Conservation (phyloP, 495 filamentous ascomycete genomes). For the Aspergillus avenaceus region DNA sequence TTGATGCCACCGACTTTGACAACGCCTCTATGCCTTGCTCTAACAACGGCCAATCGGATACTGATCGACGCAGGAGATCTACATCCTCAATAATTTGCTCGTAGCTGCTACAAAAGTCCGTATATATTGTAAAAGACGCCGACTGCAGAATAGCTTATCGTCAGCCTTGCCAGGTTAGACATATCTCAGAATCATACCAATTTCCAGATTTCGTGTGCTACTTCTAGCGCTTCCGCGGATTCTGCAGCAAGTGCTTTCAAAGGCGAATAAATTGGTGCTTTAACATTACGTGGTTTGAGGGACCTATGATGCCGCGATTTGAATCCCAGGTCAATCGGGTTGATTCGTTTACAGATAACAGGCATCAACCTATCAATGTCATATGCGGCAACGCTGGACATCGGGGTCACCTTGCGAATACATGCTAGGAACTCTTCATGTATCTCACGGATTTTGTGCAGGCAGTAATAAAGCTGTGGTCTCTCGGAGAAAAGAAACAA, state of each 20-base stretch:
- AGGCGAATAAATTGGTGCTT: conserved; percentile 22
- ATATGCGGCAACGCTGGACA: conserved; percentile 19
- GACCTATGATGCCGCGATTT: conserved; percentile 28
- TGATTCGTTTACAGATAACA: conserved; percentile 17
- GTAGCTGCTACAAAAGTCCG: conserved; percentile 84
- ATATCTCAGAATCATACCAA: conserved; percentile 48
- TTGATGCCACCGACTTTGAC: conserved; percentile 68
- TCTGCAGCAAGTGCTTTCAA: conserved; percentile 54
- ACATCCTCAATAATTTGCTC: conserved; percentile 77
- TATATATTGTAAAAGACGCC: conserved; percentile 76
- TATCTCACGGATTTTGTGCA: conserved; percentile 38
- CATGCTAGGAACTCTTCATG: conserved; percentile 40
- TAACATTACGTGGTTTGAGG: conserved; percentile 25
- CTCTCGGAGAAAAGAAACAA: conserved; percentile 32
- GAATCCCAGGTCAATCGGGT: conserved; percentile 24
- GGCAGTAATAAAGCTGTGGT: conserved; percentile 40
- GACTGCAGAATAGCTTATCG: conserved; percentile 49
- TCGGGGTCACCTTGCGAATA: conserved; percentile 28
- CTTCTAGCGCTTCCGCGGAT: conserved; percentile 64
- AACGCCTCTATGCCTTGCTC: conserved; percentile 87
- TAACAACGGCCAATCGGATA: conserved; percentile 74
- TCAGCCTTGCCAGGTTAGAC: not conserved
- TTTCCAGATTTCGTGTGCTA: conserved; percentile 73
- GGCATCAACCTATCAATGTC: conserved; percentile 18
- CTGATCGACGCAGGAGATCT: conserved; percentile 58